Evolutionary conservation across 352 stramenopile species (phyloP).

Genomic region (Globisporangium polare): DNA sequence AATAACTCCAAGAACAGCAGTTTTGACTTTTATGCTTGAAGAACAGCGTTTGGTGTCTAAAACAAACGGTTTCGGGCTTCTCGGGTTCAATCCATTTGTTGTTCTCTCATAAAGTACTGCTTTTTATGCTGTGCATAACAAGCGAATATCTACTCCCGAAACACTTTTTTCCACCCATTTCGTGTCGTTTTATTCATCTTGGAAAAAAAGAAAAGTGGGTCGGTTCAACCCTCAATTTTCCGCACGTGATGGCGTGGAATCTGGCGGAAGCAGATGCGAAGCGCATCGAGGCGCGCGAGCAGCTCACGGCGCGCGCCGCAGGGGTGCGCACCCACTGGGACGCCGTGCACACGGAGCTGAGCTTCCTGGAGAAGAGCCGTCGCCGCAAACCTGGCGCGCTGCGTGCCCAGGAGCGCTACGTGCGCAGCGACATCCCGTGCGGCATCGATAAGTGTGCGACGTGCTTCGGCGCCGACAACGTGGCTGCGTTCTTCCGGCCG

Average conservation of each 20-base stretch:
- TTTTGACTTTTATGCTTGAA: no score
- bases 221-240: no score
- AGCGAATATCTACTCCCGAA: no score
- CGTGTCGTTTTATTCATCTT: no score
- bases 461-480: constrained; percentile 26
- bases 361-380: constrained; percentile 73
- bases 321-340: constrained; percentile 32
- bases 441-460: constrained; percentile 42
- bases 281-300: constrained; percentile 20
- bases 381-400: constrained; percentile 70
- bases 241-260: constrained; percentile 31
- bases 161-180: no score
- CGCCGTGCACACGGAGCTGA: constrained; percentile 48
- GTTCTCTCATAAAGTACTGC: no score
- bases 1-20: no score
- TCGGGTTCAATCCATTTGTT: no score
- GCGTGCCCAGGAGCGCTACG: constrained; percentile 64
- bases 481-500: constrained; percentile 22
- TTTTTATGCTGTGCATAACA: no score
- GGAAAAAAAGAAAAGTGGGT: no score
- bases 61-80: no score
- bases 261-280: constrained; percentile 22
- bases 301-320: constrained; percentile 9
- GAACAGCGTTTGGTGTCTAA: no score
- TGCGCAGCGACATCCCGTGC: constrained; percentile 70